Evolutionary conservation across 768 basidiomycete species (phyloP).

Genomic region (Suillus placidus): DNA sequence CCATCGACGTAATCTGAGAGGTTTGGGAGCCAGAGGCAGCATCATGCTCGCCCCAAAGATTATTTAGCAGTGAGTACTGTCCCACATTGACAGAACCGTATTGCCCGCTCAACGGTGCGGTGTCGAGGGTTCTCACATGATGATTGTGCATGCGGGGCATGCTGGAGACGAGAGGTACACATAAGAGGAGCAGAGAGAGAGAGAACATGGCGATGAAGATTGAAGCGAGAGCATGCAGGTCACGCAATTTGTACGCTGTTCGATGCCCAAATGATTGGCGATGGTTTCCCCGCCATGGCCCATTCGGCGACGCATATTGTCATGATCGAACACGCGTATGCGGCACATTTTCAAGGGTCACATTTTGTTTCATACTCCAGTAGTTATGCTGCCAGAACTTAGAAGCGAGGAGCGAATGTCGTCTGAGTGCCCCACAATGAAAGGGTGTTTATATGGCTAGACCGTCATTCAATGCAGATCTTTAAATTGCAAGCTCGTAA

Average conservation of each 20-base stretch:
- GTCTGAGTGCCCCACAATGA: not conserved
- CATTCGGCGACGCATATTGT: not conserved
- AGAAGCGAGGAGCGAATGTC: not conserved
- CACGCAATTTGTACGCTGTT: not conserved
- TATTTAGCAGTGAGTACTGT: constrained; percentile 51
- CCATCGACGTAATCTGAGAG: constrained; percentile 46
- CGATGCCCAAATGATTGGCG: not conserved
- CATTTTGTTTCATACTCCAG: not conserved
- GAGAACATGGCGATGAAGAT: constrained; percentile 1
- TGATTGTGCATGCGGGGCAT: constrained; percentile 5
- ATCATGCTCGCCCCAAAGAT: constrained; percentile 47
- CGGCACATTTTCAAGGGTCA: not conserved
- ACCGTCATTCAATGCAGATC: not conserved
- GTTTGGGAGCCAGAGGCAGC: constrained; percentile 57
- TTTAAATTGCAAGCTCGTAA: not conserved
- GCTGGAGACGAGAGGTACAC: constrained; percentile 25
- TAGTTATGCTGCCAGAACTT: not conserved
- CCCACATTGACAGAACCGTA: constrained; percentile 53
- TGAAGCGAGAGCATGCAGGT: not conserved
- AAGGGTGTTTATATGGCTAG: not conserved
- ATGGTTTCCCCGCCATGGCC: not conserved
- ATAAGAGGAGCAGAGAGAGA: constrained; percentile 12
- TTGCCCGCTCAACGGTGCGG: constrained; percentile 45
- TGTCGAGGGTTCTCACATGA: constrained; percentile 20
- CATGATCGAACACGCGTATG: not conserved